Conservation (phyloP, 2,329 filamentous ascomycete species). For the Tolypocladium nubicola region DNA sequence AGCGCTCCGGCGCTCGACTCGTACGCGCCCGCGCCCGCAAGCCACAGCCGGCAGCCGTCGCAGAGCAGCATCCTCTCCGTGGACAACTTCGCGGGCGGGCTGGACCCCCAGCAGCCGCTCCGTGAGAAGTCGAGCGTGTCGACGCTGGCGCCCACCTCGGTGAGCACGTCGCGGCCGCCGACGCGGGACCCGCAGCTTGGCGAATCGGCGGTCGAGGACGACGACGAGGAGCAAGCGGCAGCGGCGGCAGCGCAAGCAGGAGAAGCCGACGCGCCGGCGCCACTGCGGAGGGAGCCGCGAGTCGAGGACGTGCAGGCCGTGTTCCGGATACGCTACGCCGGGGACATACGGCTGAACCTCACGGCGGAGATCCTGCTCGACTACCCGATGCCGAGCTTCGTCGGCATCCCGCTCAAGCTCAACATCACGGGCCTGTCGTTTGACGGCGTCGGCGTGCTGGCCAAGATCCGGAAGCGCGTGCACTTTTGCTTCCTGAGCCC, state of each 20-base stretch:
- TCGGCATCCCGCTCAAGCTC: constrained; percentile 85
- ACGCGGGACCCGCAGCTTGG: constrained; percentile 38
- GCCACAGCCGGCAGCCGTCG: constrained; percentile 33
- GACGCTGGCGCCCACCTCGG: constrained; percentile 46
- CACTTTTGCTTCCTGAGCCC: constrained; percentile 93
- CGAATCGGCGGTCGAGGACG: constrained; percentile 28
- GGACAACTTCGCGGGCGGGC: constrained; percentile 24
- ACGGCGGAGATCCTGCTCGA: constrained; percentile 94
- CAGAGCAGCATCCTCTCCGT: constrained; percentile 35
- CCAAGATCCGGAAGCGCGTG: constrained; percentile 77
- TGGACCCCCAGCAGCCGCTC: constrained; percentile 29
- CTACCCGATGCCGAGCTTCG: constrained; percentile 97
- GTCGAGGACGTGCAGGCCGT: constrained; percentile 88
- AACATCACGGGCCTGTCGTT: constrained; percentile 94
- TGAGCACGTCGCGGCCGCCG: constrained; percentile 43
- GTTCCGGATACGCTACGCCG: constrained; percentile 80
- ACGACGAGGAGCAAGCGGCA: constrained; percentile 11
- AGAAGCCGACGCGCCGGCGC: neutral
- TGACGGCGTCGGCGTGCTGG: constrained; percentile 86
- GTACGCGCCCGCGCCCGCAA: constrained; percentile 8
- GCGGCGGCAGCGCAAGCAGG: constrained; percentile 13
- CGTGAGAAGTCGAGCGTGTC: constrained; percentile 53
- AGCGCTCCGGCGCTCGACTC: constrained; percentile 5
- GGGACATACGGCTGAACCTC: constrained; percentile 76
- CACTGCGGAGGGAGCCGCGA: constrained; percentile 51